phyloP scores from a whole-genome alignment of 495 filamentous ascomycete species.

The Stereocaulon alpinum region DNA sequence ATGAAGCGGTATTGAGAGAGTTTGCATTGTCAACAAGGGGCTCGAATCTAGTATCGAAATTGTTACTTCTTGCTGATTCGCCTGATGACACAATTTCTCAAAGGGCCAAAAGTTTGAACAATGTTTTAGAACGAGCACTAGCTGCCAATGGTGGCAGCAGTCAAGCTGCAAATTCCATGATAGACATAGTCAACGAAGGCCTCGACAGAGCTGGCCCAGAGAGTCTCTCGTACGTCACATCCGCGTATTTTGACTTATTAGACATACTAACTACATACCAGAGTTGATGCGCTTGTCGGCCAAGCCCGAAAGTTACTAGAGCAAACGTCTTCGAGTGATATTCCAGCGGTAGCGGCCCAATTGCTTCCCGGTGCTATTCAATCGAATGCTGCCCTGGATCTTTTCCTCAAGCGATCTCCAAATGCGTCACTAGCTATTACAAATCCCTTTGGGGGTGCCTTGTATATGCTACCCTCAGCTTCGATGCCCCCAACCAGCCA shows the following conservation, averaged over 20 bases:
- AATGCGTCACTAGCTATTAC: slow-evolving; percentile 58
- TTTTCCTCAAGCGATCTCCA: slow-evolving; percentile 48
- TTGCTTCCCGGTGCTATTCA: slow-evolving; percentile 38
- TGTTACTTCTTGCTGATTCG: slow-evolving; percentile 49
- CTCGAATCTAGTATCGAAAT: slow-evolving; percentile 41
- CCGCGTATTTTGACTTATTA: slow-evolving; percentile 9
- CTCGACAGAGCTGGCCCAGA: slow-evolving; percentile 40
- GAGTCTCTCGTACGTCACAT: slow-evolving; percentile 36
- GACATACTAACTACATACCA: slow-evolving; percentile 19
- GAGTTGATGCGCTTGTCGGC: slow-evolving; percentile 42
- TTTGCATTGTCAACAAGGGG: slow-evolving; percentile 32
- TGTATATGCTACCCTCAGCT: slow-evolving; percentile 48
- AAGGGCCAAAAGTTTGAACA: slow-evolving; percentile 37
- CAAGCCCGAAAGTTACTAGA: slow-evolving; percentile 45
- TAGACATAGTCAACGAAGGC: slow-evolving; percentile 43
- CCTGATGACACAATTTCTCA: slow-evolving; percentile 42
- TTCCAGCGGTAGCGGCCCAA: slow-evolving; percentile 26
- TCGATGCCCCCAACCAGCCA: slow-evolving; percentile 9
- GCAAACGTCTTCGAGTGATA: slow-evolving; percentile 26
- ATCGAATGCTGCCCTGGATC: slow-evolving; percentile 46
- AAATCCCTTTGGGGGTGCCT: slow-evolving; percentile 56
- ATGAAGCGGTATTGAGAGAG: slow-evolving; percentile 21
- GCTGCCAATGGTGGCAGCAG: slow-evolving; percentile 29
- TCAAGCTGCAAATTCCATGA: slow-evolving; percentile 26
- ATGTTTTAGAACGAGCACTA: slow-evolving; percentile 31